Conservation (phyloP, 1,139 yeast species). For the Hansenula lynferdii region DNA sequence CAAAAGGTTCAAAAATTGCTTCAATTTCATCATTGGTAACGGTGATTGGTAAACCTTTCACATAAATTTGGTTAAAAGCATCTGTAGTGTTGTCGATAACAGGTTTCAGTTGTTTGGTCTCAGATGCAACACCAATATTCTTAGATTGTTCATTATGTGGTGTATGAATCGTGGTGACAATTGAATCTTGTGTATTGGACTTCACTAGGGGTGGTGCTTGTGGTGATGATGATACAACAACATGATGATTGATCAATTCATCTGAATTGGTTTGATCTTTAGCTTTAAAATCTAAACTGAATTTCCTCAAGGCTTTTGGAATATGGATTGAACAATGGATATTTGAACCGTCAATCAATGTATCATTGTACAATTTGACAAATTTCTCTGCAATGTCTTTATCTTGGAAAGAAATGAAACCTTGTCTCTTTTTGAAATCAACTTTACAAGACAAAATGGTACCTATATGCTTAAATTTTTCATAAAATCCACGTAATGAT, state of each 20-base stretch:
- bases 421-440: slow-evolving; percentile 36
- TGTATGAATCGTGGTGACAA: slow-evolving; percentile 3
- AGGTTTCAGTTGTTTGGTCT: no score
- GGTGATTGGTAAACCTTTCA: slow-evolving; percentile 38
- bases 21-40: slow-evolving; percentile 31
- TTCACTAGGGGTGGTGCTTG: background rate
- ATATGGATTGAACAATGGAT: slow-evolving; percentile 39
- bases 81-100: slow-evolving; percentile 22
- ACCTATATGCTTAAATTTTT: slow-evolving; percentile 36
- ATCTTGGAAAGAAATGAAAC: slow-evolving; percentile 39
- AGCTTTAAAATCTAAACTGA: slow-evolving; percentile 5
- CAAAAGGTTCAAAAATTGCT: slow-evolving; percentile 33
- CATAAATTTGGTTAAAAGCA: slow-evolving; percentile 33
- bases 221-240: no score
- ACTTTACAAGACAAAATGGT: slow-evolving; percentile 41
- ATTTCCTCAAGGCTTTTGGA: slow-evolving; percentile 32
- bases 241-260: no score
- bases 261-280: background rate
- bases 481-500: slow-evolving; percentile 38
- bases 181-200: background rate
- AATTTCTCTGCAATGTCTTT: slow-evolving; percentile 34
- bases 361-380: slow-evolving; percentile 31
- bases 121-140: no score
- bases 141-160: no score
- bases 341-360: slow-evolving; percentile 24